Evolutionary conservation across 345 rosid genomes (phyloP).

Genomic region (Rhizophora mangle): DNA sequence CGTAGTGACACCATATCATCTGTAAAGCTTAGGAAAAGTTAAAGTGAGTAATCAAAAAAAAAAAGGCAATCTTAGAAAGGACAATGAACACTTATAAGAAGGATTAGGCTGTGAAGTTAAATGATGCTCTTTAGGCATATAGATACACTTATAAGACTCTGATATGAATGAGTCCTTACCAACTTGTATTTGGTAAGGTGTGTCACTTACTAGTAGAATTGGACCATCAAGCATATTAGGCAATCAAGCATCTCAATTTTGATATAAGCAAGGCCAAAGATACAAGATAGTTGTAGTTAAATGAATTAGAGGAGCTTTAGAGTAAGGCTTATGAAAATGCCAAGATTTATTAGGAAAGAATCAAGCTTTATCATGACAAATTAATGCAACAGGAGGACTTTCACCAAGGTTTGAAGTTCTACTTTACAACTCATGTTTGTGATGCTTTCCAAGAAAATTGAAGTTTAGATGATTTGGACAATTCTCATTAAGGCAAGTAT

Average conservation of each 20-base stretch:
- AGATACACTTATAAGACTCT: not conserved
- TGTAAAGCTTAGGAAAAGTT: not conserved
- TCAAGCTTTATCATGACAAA: no score
- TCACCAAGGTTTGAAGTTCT: no score
- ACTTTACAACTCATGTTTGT: no score
- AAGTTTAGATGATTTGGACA: no score
- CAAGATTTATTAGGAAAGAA: no score
- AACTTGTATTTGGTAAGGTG: not conserved
- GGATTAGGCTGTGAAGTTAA: not conserved
- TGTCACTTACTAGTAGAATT: not conserved
- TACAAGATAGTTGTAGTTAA: no score
- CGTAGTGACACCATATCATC: not conserved
- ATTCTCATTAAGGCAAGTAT: no score
- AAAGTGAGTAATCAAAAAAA: not conserved
- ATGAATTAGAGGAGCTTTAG: not conserved
- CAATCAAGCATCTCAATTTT: no score
- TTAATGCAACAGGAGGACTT: no score
- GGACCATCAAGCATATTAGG: not conserved
- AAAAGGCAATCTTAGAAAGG: not conserved
- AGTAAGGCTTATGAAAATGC: no score
- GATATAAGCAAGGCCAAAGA: no score
- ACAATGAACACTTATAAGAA: not conserved
- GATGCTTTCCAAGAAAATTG: no score
- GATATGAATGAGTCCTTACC: not conserved
- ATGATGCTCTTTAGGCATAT: not conserved